Percentiles rank a stretch among this genome's conserved stretches.
Conservation (phyloP, 768 basidiomycete species). For the Calocybe cyanea region DNA sequence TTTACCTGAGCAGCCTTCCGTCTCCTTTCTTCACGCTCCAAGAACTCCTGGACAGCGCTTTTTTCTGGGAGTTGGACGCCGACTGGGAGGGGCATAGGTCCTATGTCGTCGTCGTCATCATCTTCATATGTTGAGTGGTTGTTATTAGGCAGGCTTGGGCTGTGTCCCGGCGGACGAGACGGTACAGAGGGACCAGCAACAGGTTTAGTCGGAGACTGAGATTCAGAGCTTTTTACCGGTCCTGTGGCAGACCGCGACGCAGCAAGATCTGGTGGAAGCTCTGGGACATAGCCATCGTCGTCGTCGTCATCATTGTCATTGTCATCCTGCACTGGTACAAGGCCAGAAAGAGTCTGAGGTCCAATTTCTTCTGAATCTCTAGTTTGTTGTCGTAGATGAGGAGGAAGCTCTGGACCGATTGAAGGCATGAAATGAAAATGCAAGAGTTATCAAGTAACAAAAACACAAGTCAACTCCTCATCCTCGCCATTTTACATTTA, state of each 20-base stretch:
- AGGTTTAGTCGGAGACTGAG: slow-evolving; percentile 27
- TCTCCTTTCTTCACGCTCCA: slow-evolving; percentile 80
- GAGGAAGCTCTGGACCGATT: slow-evolving; percentile 57
- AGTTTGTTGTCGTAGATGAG: slow-evolving; percentile 35
- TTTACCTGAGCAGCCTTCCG: slow-evolving; percentile 38
- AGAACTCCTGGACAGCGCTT: slow-evolving; percentile 76
- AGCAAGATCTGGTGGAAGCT: slow-evolving; percentile 68
- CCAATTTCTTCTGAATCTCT: slow-evolving; percentile 19
- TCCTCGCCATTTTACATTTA: too few relatives aligned
- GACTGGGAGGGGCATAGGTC: slow-evolving; percentile 72
- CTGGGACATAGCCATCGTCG: slow-evolving; percentile 70
- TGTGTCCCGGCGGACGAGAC: slow-evolving; percentile 15
- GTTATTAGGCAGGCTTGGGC: slow-evolving; percentile 29
- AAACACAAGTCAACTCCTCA: too few relatives aligned
- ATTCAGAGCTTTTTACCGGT: slow-evolving; percentile 14
- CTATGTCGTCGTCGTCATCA: slow-evolving; percentile 77
- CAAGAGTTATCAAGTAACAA: too few relatives aligned
- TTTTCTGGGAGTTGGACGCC: slow-evolving; percentile 37
- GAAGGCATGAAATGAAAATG: slow-evolving; percentile 4
- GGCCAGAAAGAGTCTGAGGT: slow-evolving; percentile 25
- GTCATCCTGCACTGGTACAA: slow-evolving; percentile 20
- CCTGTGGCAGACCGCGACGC: slow-evolving; percentile 32
- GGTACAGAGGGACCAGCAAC: slow-evolving; percentile 55
- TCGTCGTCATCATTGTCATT: slow-evolving; percentile 29
- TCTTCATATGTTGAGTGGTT: slow-evolving; percentile 25